A percentile compares a stretch with the other conserved stretches of the same genome.
Conservation (phyloP, 352 stramenopile species). For the Pythium aphanidermatum region DNA sequence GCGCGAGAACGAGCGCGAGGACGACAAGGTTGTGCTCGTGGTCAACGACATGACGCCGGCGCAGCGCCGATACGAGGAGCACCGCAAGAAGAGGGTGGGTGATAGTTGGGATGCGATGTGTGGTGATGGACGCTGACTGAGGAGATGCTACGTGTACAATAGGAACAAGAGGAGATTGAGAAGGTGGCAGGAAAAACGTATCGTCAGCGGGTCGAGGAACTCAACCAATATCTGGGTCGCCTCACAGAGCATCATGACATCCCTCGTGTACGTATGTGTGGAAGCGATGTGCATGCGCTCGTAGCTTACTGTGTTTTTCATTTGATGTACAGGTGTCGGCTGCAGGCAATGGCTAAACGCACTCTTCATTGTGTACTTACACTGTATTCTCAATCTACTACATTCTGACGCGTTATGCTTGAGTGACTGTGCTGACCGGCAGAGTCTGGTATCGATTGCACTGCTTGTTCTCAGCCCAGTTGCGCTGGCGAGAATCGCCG, state of each 20-base stretch:
- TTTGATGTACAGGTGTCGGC: conserved; percentile 1
- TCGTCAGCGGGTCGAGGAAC: conserved; percentile 92
- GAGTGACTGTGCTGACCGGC: too few species aligned
- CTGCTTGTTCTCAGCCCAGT: conserved; percentile 72
- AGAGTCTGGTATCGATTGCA: too few species aligned
- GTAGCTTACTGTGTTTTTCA: background rate
- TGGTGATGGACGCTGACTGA: background rate
- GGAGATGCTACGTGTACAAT: background rate
- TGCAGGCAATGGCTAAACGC: conserved; percentile 15
- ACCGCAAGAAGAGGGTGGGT: conserved; percentile 75
- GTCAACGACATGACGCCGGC: conserved; percentile 61
- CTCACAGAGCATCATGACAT: conserved; percentile 98
- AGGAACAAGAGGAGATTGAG: conserved; percentile 85
- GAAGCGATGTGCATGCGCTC: too few species aligned
- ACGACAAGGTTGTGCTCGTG: conserved; percentile 20
- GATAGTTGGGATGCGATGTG: background rate
- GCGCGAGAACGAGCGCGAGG: conserved; percentile 1
- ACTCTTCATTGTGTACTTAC: too few species aligned
- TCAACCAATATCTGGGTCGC: conserved; percentile 94
- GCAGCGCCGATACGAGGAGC: conserved; percentile 70
- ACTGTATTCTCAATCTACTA: too few species aligned
- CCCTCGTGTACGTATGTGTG: conserved; percentile 76
- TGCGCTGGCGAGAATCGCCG: conserved; percentile 65
- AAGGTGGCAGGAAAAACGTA: conserved; percentile 86
- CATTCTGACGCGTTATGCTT: too few species aligned